These are phyloP conservation scores for Penicillium tannophilum DNA, from an alignment of 495 filamentous ascomycete genomes.

Conservation along the genomic window DNA sequence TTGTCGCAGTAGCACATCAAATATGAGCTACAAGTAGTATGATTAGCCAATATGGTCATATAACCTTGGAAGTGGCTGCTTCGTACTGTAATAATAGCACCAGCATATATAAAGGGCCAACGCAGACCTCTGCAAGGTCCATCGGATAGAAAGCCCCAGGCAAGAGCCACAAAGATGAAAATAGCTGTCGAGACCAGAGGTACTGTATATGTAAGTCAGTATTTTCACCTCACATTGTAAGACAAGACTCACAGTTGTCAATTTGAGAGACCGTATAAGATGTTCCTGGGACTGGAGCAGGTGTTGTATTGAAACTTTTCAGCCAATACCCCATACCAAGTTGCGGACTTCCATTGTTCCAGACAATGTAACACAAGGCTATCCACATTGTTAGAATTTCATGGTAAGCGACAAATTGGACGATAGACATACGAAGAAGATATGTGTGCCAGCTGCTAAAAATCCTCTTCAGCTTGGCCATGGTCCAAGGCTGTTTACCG, in stretches of 20 bases:
- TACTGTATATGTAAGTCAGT: slow-evolving; percentile 8
- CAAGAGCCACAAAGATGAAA: slow-evolving; percentile 34
- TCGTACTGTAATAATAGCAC: slow-evolving; percentile 35
- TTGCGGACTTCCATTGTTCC: slow-evolving; percentile 28
- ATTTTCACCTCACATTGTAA: not conserved
- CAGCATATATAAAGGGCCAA: slow-evolving; percentile 40
- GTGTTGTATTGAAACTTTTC: slow-evolving; percentile 29
- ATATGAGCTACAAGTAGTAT: slow-evolving; percentile 24
- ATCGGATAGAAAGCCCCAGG: slow-evolving; percentile 41
- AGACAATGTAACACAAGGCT: slow-evolving; percentile 27
- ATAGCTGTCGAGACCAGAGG: slow-evolving; percentile 28
- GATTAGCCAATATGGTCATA: not conserved
- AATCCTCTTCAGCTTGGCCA: slow-evolving; percentile 26
- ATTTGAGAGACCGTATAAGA: slow-evolving; percentile 24
- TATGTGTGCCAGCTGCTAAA: slow-evolving; percentile 33
- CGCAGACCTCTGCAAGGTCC: slow-evolving; percentile 33
- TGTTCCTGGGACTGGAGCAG: slow-evolving; percentile 29
- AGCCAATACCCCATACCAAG: slow-evolving; percentile 29
- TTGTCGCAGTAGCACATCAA: slow-evolving; percentile 32
- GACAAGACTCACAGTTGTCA: slow-evolving; percentile 22
- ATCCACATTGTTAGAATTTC: not conserved
- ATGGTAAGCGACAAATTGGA: not conserved
- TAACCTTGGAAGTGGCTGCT: not conserved
- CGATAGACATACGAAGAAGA: slow-evolving; percentile 26
- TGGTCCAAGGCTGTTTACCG: slow-evolving; percentile 27